Evolutionary conservation across 2,329 filamentous ascomycete species (phyloP), one percentile per base, ranked within the genome.

Genomic region (Furcasterigmium furcatum): DNA sequence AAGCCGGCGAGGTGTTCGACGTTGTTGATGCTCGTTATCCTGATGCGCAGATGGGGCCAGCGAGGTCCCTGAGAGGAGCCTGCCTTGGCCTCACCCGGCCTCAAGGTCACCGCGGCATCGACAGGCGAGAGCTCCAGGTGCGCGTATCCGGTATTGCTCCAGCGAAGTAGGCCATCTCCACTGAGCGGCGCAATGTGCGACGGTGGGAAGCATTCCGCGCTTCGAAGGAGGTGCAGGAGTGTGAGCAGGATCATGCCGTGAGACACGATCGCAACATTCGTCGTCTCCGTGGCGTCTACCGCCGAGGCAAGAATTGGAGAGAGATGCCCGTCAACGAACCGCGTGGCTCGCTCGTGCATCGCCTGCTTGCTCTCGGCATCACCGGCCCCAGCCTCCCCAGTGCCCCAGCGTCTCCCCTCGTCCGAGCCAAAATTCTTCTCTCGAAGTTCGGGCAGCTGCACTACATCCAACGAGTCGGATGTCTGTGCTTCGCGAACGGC

Each of bases 191-290:
- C 52, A 32, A 58, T 54, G 27, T 63, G 59, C 10, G 52, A 43
- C 20, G 51, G 49, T 9, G 48, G 54, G 21, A 58, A 46, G 3
- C 48, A 51, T 9, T 51, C 42, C 13, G 44, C 30, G 19, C 49
- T 46, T 4, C 46, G 46, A 2, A 55, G 44, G 2, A 88, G 72
- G 45, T 76, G 74, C 75, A 87, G 84, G 0, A 96, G 64, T 25
- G 81, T 75, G 3, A 80, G 81, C 3, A 96, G 76, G 34, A 95
- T 82, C 49, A 95, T 84, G 14, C 91, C 91, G 58, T 96, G 91
- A 2, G 91, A 86, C 4, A 95, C 86, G 13, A 95, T 67, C 2
- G 82, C 84, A 12, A 90, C 68, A 21, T 47, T 51, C 12, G 35
- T 16, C 2, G 20, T 21, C 2, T 35, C 34, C 9, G 36, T 45